These are phyloP conservation scores for Akanthomyces muscarius DNA, from an alignment of 2,329 filamentous ascomycete genomes.

Conservation along the genomic window DNA sequence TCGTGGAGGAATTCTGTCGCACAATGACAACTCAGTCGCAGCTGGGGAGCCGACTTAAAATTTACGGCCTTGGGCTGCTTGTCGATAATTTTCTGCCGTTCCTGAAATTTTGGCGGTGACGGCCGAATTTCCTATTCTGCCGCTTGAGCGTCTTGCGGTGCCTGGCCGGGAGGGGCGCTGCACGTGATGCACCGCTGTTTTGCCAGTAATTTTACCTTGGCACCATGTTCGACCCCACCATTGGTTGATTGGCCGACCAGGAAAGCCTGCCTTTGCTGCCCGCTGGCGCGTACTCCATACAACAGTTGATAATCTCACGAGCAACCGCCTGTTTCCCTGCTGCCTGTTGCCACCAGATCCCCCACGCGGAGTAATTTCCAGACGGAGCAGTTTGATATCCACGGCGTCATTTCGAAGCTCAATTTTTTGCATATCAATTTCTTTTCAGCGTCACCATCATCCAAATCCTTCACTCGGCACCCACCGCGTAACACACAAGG, in stretches of 20 bases:
- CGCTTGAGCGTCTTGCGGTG: background rate
- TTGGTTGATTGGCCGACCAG: conserved; percentile 28
- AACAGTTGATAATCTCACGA: conserved; percentile 17
- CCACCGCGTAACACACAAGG: conserved; percentile 23
- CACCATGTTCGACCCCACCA: conserved; percentile 19
- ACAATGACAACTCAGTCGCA: conserved; percentile 15
- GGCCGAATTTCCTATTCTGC: background rate
- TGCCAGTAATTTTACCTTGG: background rate
- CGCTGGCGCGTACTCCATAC: conserved; percentile 13
- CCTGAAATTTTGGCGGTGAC: conserved; percentile 32
- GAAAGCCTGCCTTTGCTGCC: background rate
- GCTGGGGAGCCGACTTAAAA: background rate
- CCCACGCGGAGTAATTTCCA: background rate
- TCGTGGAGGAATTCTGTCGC: background rate
- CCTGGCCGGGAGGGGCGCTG: conserved; percentile 1
- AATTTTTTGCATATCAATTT: conserved; percentile 17
- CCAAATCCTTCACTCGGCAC: conserved; percentile 13
- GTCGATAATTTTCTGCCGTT: conserved; percentile 29
- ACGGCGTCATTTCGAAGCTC: conserved; percentile 2
- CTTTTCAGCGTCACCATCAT: conserved; percentile 19
- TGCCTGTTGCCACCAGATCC: background rate
- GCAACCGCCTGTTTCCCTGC: conserved; percentile 10
- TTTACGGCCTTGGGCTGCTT: background rate
- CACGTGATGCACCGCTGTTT: conserved; percentile 14
- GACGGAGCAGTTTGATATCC: background rate